A percentile compares a stretch with the other conserved stretches of the same genome.
Conservation (phyloP, 1,139 yeast genomes). For the Wickerhamomyces sp. region DNA sequence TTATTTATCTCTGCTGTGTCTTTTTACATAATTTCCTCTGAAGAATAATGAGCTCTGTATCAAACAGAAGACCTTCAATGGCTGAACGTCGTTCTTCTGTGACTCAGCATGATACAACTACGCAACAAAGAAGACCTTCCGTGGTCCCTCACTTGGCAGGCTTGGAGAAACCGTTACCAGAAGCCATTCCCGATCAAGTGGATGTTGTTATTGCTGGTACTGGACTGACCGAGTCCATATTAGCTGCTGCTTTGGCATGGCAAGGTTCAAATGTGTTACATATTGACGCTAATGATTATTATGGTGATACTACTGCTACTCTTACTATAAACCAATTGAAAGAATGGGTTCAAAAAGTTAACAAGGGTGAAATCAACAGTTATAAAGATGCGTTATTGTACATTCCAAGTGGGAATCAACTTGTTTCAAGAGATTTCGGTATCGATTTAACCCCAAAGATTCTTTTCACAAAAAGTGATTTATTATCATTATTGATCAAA, state of each 20-base stretch:
- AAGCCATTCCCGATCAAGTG: conserved; percentile 52
- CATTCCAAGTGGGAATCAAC: conserved; percentile 56
- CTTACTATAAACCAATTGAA: conserved; percentile 80
- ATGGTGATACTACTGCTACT: conserved; percentile 87
- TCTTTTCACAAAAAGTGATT: conserved; percentile 82
- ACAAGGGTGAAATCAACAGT: conserved; percentile 31
- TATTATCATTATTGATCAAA: conserved; percentile 70
- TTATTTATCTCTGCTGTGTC: no score
- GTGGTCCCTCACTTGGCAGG: conserved; percentile 82
- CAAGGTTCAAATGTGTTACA: conserved; percentile 90
- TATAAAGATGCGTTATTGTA: conserved; percentile 65
- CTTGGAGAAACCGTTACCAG: conserved; percentile 58
- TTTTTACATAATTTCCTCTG: no score
- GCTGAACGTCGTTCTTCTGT: conserved; percentile 56
- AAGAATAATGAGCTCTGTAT: background rate
- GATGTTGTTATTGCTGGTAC: conserved; percentile 93
- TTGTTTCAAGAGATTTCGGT: conserved; percentile 71
- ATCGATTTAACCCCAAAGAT: conserved; percentile 87
- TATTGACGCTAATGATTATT: conserved; percentile 74
- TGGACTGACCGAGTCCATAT: conserved; percentile 79
- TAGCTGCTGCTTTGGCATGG: conserved; percentile 96
- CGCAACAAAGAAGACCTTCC: conserved; percentile 45
- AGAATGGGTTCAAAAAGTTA: conserved; percentile 72
- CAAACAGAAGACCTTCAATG: conserved; percentile 56
- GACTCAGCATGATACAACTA: background rate